Conservation (phyloP, 2,329 filamentous ascomycete genomes). For the Fusarium virguliforme region DNA sequence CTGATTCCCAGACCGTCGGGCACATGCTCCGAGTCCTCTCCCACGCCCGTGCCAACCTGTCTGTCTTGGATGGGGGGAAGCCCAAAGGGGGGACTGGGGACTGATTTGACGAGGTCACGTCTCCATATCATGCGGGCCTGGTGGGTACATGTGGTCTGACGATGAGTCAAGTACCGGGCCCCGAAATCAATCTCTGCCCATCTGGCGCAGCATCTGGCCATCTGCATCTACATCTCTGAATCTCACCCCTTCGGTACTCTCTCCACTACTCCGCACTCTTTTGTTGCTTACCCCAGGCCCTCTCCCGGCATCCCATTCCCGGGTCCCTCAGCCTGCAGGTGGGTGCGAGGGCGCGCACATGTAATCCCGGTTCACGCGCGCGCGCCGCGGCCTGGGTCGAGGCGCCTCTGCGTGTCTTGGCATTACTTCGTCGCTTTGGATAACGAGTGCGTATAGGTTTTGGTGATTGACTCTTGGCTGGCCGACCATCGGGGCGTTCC, state of each 20-base stretch:
- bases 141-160: slow-evolving; percentile 30
- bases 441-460: slow-evolving; percentile 24
- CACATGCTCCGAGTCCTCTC: neutral
- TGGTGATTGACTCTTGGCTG: slow-evolving; percentile 30
- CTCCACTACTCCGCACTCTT: slow-evolving; percentile 50
- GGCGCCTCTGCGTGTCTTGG: slow-evolving; percentile 25
- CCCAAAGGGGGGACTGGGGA: slow-evolving; percentile 6
- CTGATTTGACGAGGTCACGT: slow-evolving; percentile 6
- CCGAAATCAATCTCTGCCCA: slow-evolving; percentile 21
- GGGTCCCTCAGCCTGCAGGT: slow-evolving; percentile 15
- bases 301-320: slow-evolving; percentile 16
- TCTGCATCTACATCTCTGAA: slow-evolving; percentile 25
- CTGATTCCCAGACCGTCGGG: neutral
- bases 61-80: slow-evolving; percentile 1
- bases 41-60: slow-evolving; percentile 13
- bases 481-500: neutral
- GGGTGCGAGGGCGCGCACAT: slow-evolving; percentile 17
- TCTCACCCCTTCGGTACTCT: slow-evolving; percentile 35
- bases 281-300: slow-evolving; percentile 38
- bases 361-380: slow-evolving; percentile 17
- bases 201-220: slow-evolving; percentile 28
- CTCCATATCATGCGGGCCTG: slow-evolving; percentile 31
- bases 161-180: slow-evolving; percentile 41
- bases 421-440: slow-evolving; percentile 26
- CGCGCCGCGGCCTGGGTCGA: slow-evolving; percentile 2